Evolutionary conservation across 257 asterid genomes (phyloP).

Genomic region (Lantana camara): DNA sequence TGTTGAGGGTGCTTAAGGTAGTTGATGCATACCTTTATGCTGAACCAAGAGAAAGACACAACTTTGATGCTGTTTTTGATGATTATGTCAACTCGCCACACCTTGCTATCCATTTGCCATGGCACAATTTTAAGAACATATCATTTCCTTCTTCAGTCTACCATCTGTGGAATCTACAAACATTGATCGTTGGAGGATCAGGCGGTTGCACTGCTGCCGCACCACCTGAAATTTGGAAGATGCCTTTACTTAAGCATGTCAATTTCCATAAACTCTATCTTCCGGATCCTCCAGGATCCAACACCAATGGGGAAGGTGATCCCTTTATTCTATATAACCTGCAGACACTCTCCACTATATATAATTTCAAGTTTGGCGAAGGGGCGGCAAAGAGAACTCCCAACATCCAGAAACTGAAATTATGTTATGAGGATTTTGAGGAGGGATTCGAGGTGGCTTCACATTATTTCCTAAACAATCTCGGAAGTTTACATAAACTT

Average conservation of each 20-base stretch:
- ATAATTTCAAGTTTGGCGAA: background rate
- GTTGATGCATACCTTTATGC: no score
- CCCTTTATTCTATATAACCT: conserved; percentile 14
- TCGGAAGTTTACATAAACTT: background rate
- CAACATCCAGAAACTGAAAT: background rate
- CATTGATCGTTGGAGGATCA: background rate
- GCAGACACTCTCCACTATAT: background rate
- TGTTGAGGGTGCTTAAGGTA: no score
- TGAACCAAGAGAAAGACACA: background rate
- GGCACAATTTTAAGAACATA: background rate
- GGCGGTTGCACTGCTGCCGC: no score
- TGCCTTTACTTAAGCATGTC: conserved; percentile 12
- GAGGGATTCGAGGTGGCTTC: background rate
- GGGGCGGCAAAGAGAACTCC: background rate
- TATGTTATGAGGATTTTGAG: background rate
- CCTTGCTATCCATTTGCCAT: background rate
- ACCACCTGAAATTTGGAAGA: conserved; percentile 8
- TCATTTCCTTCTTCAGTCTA: background rate
- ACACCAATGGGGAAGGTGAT: background rate
- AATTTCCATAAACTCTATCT: background rate
- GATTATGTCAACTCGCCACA: conserved; percentile 15
- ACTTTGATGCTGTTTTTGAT: background rate
- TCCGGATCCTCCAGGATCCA: background rate
- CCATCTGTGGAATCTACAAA: conserved; percentile 23
- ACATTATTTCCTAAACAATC: background rate